Conservation (phyloP, 345 rosid genomes). For the Populus simonii region DNA sequence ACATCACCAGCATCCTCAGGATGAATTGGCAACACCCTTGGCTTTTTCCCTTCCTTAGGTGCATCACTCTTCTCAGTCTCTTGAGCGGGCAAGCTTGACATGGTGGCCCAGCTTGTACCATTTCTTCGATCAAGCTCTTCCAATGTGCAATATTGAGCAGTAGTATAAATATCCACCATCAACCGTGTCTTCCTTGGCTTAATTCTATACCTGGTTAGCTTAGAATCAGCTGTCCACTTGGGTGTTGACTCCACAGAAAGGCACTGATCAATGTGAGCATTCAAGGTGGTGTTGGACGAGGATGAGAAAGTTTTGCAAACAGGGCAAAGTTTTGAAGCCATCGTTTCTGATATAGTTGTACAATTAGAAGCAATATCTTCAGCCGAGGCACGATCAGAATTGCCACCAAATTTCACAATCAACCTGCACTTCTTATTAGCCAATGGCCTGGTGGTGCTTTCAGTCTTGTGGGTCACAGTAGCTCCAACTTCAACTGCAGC, state of each 20-base stretch:
- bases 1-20: conserved; percentile 54
- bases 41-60: conserved; percentile 36
- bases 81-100: conserved; percentile 41
- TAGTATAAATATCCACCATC: conserved; percentile 79
- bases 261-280: conserved; percentile 99
- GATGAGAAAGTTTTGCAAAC: conserved; percentile 96
- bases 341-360: conserved; percentile 57
- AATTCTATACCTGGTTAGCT: conserved; percentile 56
- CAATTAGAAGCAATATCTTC: conserved; percentile 67
- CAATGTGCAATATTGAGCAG: conserved; percentile 63
- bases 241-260: conserved; percentile 66
- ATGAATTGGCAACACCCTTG: conserved; percentile 34
- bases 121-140: conserved; percentile 92
- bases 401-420: conserved; percentile 66
- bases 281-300: conserved; percentile 92
- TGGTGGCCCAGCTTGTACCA: conserved; percentile 62
- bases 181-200: conserved; percentile 70
- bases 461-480: conserved; percentile 34
- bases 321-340: conserved; percentile 93
- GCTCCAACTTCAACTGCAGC: conserved; percentile 31
- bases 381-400: conserved; percentile 51
- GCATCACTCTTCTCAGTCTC: conserved; percentile 36
- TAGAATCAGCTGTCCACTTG: conserved; percentile 61
- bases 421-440: conserved; percentile 70
- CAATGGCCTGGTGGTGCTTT: conserved; percentile 30